Percentiles rank a stretch among this genome's conserved stretches.
phyloP scores from a whole-genome alignment of 2,329 filamentous ascomycete genomes.

The Botrytis medusae region DNA sequence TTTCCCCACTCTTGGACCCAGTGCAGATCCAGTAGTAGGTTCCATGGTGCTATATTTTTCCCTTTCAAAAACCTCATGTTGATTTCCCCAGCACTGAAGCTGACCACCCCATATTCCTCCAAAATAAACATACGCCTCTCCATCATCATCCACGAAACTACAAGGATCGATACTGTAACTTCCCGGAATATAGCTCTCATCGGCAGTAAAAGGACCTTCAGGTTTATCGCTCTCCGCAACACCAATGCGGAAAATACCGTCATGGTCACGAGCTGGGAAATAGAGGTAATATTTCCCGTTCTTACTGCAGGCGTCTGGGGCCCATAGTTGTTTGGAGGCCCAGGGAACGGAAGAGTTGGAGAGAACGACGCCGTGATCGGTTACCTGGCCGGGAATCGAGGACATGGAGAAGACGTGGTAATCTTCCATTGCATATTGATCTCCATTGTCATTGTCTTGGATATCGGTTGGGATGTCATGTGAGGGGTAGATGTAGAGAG shows the following conservation, averaged over 20 bases:
- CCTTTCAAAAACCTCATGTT: slow-evolving; percentile 51
- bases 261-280: slow-evolving; percentile 72
- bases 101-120: slow-evolving; percentile 81
- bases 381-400: slow-evolving; percentile 52
- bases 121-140: slow-evolving; percentile 68
- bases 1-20: slow-evolving; percentile 65
- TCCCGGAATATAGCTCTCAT: slow-evolving; percentile 63
- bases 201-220: slow-evolving; percentile 67
- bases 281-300: slow-evolving; percentile 73
- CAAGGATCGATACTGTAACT: slow-evolving; percentile 78
- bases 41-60: slow-evolving; percentile 58
- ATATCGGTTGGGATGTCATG: slow-evolving; percentile 77
- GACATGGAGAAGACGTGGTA: slow-evolving; percentile 73
- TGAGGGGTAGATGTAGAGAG: slow-evolving; percentile 77
- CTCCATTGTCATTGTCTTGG: slow-evolving; percentile 77
- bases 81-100: slow-evolving; percentile 66
- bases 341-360: slow-evolving; percentile 67
- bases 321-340: slow-evolving; percentile 79
- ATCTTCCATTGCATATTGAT: slow-evolving; percentile 82
- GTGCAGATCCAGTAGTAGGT: slow-evolving; percentile 57
- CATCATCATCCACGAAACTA: slow-evolving; percentile 72
- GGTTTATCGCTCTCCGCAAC: slow-evolving; percentile 65
- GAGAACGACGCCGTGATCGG: slow-evolving; percentile 71
- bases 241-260: slow-evolving; percentile 71
- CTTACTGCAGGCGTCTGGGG: slow-evolving; percentile 70